Evolutionary conservation across 2,329 filamentous ascomycete species (phyloP).

Genomic region (Penicillium occitanis): DNA sequence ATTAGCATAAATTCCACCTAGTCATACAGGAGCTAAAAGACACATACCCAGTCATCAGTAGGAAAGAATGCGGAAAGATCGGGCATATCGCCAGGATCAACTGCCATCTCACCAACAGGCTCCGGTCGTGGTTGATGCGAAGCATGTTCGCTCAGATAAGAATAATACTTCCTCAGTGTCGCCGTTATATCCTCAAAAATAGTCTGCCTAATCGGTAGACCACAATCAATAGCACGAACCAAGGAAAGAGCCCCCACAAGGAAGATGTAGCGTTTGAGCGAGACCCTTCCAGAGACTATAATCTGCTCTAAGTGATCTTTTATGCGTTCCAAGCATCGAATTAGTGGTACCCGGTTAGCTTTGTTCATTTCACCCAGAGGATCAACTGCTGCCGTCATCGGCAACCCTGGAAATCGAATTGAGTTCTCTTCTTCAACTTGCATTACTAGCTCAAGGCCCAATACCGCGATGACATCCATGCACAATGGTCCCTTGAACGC

Average conservation of each 20-base stretch:
- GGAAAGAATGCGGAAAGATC: conserved; percentile 14
- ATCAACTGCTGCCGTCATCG: conserved; percentile 13
- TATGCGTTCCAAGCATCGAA: conserved; percentile 25
- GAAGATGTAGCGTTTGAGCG: conserved; percentile 21
- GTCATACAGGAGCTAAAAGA: background rate
- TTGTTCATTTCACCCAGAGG: conserved; percentile 21
- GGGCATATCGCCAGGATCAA: conserved; percentile 7
- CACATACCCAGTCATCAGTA: conserved; percentile 12
- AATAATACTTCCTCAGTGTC: conserved; percentile 20
- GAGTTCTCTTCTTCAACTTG: conserved; percentile 28
- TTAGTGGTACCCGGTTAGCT: conserved; percentile 23
- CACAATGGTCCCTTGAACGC: conserved; percentile 27
- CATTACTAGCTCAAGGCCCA: conserved; percentile 27
- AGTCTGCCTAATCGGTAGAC: conserved; percentile 20
- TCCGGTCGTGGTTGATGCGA: conserved; percentile 2
- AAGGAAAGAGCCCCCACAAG: conserved; percentile 18
- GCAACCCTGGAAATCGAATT: background rate
- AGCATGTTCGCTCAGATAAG: conserved; percentile 17
- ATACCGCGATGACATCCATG: conserved; percentile 26
- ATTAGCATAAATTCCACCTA: background rate
- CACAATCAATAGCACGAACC: conserved; percentile 22
- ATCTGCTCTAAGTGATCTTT: conserved; percentile 26
- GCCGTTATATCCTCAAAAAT: conserved; percentile 20
- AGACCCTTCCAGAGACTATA: conserved; percentile 23
- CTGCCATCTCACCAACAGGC: background rate